Base-by-base conservation (phyloP, 192 early-diverging fungal species). In the Chytriomyces sp. region DNA sequence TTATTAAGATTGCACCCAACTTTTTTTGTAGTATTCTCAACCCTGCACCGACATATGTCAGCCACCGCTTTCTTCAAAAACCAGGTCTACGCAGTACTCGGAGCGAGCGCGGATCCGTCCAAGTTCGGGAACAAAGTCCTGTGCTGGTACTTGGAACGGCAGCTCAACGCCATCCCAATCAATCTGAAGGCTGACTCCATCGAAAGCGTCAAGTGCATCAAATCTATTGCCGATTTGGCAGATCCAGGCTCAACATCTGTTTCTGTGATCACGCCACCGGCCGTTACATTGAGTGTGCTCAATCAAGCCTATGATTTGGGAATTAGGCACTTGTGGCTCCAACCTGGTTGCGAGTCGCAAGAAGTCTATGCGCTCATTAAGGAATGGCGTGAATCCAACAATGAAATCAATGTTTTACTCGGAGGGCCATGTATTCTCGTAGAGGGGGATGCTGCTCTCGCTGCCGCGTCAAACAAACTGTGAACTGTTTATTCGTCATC, bases 121-220 rank as follows among this genome's bases (percentile, higher is more conserved):
- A 96, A 96, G 81, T 93, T 88, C 78, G 94, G 94, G 52, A 92
- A 94, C 85, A 89, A 86, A 65, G 58, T 39, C 17, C n/a, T 55
- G 14, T 30, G 12, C 40, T 72, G 77, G 77, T 81, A 80, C 64
- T 49, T 78, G 14, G 52, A 72, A 34, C 73, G 73, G 19, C 30
- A 58, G 22, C 59, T 81, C n/a, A 5, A 56, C n/a, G 77, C 61
- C 0, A 52, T 70, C n/a, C 81, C 78, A 26, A 64, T 85, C 56
- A 77, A 81, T 58, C 84, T 81, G 71, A 77, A 64, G 57, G 17
- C 53, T 8, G 28, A 5, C 19, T 25, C 37, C 14, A 77, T 77
- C 49, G 75, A 72, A 72, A 34, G 26, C 8, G 10, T 63, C 33
- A 17, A 5, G 4, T 63, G 59, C 40, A 56, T 72, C 25, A 33